Evolutionary conservation across 2,329 filamentous ascomycete species (phyloP).

Genomic region (Juglanconis oblonga): DNA sequence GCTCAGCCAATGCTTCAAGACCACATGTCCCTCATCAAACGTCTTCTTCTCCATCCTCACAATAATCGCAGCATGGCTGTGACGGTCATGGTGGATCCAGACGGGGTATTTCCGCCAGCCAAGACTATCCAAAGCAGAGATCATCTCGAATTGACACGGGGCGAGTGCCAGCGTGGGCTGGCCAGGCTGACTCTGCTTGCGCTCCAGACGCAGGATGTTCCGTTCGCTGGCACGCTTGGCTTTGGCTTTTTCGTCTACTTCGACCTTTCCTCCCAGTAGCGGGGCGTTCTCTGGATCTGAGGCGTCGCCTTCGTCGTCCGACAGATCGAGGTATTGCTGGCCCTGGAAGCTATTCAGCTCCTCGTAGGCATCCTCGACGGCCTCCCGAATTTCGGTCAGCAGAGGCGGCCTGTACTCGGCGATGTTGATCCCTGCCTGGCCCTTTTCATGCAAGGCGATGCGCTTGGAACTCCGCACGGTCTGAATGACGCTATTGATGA

Average conservation of each 20-base stretch:
- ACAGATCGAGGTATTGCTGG: slow-evolving; percentile 66
- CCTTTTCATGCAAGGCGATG: slow-evolving; percentile 72
- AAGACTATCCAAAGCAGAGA: slow-evolving; percentile 68
- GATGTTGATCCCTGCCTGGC: slow-evolving; percentile 64
- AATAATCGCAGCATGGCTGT: slow-evolving; percentile 89
- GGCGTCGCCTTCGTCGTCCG: slow-evolving; percentile 24
- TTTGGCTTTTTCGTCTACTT: slow-evolving; percentile 27
- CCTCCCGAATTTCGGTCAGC: slow-evolving; percentile 69
- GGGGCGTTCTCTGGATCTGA: slow-evolving; percentile 9
- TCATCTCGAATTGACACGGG: slow-evolving; percentile 79
- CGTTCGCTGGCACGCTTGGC: slow-evolving; percentile 24
- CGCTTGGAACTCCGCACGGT: slow-evolving; percentile 71
- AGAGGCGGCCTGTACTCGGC: slow-evolving; percentile 73
- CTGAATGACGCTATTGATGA: slow-evolving; percentile 75
- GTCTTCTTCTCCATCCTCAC: slow-evolving; percentile 64
- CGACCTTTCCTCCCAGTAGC: slow-evolving; percentile 22
- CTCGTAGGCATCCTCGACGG: slow-evolving; percentile 76
- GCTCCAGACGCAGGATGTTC: slow-evolving; percentile 40
- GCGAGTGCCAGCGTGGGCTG: slow-evolving; percentile 76
- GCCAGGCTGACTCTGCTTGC: slow-evolving; percentile 35
- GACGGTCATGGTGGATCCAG: slow-evolving; percentile 72
- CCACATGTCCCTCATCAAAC: slow-evolving; percentile 74
- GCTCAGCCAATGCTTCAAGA: slow-evolving; percentile 77
- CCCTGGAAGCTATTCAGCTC: slow-evolving; percentile 65
- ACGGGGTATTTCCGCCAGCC: slow-evolving; percentile 66